Percentiles rank a stretch among this genome's conserved stretches.
Conservation (phyloP, 257 asterid species). For the Lantana camara region DNA sequence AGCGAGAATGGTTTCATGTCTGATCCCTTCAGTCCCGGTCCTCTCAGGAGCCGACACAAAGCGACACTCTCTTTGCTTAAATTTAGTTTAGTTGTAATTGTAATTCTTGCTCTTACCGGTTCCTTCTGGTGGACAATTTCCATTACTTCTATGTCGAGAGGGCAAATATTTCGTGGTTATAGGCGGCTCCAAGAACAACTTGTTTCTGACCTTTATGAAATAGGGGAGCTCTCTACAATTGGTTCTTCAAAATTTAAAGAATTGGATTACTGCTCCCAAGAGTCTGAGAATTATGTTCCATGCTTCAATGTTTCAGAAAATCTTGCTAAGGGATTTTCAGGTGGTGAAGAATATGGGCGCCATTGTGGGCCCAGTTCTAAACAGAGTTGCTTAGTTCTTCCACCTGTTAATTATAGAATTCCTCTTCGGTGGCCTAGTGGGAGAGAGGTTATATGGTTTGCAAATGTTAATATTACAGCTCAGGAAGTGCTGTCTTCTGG, state of each 20-base stretch:
- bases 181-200: slow-evolving; percentile 86
- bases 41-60: slow-evolving; percentile 63
- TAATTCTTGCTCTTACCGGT: slow-evolving; percentile 80
- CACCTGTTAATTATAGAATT: slow-evolving; percentile 78
- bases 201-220: slow-evolving; percentile 79
- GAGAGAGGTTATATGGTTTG: slow-evolving; percentile 92
- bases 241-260: slow-evolving; percentile 69
- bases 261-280: slow-evolving; percentile 73
- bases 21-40: slow-evolving; percentile 70
- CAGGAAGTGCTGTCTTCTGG: slow-evolving; percentile 97
- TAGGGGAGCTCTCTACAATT: slow-evolving; percentile 74
- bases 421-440: slow-evolving; percentile 98
- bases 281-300: slow-evolving; percentile 81
- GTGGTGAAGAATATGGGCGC: slow-evolving; percentile 72
- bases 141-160: slow-evolving; percentile 72
- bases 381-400: slow-evolving; percentile 83
- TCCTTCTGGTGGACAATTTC: slow-evolving; percentile 97
- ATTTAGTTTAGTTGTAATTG: slow-evolving; percentile 72
- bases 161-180: slow-evolving; percentile 74
- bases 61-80: slow-evolving; percentile 52
- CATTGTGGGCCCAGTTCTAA: slow-evolving; percentile 56
- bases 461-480: slow-evolving; percentile 96
- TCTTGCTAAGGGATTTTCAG: slow-evolving; percentile 66
- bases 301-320: slow-evolving; percentile 86
- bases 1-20: slow-evolving; percentile 70